Evolutionary conservation across 2,329 filamentous ascomycete genomes (phyloP), one percentile per base, ranked within the genome.

Genomic region (Cercospora beticola): DNA sequence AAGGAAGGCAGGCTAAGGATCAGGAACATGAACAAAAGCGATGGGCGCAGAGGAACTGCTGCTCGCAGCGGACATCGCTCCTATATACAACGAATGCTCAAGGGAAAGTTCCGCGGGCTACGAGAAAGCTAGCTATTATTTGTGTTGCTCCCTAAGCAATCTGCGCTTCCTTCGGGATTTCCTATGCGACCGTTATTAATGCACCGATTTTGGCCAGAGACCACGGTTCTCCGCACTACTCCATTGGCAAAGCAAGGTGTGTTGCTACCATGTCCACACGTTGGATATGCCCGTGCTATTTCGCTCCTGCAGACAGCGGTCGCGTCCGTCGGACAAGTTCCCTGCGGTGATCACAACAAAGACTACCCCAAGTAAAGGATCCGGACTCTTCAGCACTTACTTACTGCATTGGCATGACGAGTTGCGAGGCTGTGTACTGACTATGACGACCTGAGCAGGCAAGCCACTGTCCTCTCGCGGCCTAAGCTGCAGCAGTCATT

Each of bases 171-270:
- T 59, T 59, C 28, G 56, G 31, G 16, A 36, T 18, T 33, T 59
- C 31, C 30, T 33, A 59, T 54, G 21, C 49, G 49, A 54, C 49
- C 49, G 49, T 54, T 30, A 40, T 28, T 54, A 14, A 49, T 54
- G 49, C 49, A 54, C 21, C 10, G 18, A 54, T 12, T 7, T 12
- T 21, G 28, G 21, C 28, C 56, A 18, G 16, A 30, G 28, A 31
- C 23, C 28, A 58, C 56, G 56, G 56, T 58, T 58, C 30, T 58
- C 56, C 56, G 56, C 56, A 58, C 26, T 58, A 4, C 56, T 31
- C 18, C 23, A 57, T 58, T 58, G 26, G 56, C 28, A 59, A 59
- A 36, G 28, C 28, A 59, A 36, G 28, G 28, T 36, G 28, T 59
- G n/a, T 59, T 59, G 28, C 56, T 33, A 31, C 28, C 56, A 23